phyloP scores from a whole-genome alignment of 129 eudicot species.

The Rutidosis leptorrhynchoides region DNA sequence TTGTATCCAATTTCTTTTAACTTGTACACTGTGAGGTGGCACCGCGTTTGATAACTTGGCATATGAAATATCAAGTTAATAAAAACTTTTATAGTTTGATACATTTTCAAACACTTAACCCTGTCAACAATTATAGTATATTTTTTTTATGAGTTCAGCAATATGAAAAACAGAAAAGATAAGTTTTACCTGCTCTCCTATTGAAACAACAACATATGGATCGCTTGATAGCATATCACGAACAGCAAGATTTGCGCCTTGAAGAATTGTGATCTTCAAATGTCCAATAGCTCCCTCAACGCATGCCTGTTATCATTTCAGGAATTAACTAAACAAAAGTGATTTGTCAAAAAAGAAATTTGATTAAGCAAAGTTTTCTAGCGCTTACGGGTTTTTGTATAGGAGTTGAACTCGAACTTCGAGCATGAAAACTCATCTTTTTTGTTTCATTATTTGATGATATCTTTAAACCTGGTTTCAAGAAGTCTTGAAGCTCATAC shows the following conservation, averaged over 20 bases:
- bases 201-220: slow-evolving; percentile 71
- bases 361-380: too few species aligned
- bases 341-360: slow-evolving; percentile 1
- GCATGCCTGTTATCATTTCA: slow-evolving; percentile 51
- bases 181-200: slow-evolving; percentile 73
- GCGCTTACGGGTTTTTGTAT: slow-evolving; percentile 42
- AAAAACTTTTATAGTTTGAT: neutral
- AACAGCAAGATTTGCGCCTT: slow-evolving; percentile 81
- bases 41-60: neutral
- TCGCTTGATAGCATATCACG: slow-evolving; percentile 92
- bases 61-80: too few species aligned
- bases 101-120: neutral
- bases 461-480: slow-evolving; percentile 76
- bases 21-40: neutral
- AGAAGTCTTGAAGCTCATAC: slow-evolving; percentile 79
- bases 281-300: slow-evolving; percentile 68
- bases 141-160: neutral
- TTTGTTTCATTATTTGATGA: slow-evolving; percentile 44
- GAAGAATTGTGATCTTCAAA: slow-evolving; percentile 62
- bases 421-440: slow-evolving; percentile 40
- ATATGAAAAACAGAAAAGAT: neutral
- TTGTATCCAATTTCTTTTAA: neutral
- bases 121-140: neutral
- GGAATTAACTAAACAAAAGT: slow-evolving; percentile 13
- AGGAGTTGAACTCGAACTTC: slow-evolving; percentile 42